Evolutionary conservation across 345 rosid genomes (phyloP).

Genomic region (Hibiscus trionum): DNA sequence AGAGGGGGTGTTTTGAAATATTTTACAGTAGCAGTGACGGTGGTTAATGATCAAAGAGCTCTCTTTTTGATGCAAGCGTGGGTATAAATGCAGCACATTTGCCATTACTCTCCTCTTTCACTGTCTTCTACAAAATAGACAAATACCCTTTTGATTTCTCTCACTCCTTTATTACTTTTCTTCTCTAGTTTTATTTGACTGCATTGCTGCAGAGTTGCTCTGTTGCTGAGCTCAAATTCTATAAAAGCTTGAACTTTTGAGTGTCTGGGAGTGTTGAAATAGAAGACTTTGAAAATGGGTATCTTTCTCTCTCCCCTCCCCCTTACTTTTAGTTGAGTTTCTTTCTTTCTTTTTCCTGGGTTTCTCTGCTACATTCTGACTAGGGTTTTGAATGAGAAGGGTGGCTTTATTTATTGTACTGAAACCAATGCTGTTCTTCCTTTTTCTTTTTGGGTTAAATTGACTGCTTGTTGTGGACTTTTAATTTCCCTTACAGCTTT

Average conservation of each 20-base stretch:
- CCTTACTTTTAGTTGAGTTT: slow-evolving; percentile 24
- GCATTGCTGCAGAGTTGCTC: slow-evolving; percentile 24
- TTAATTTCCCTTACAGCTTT: slow-evolving; percentile 20
- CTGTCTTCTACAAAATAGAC: slow-evolving; percentile 22
- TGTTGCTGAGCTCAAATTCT: slow-evolving; percentile 24
- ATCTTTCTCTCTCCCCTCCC: slow-evolving; percentile 53
- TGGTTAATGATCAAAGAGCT: slow-evolving; percentile 89
- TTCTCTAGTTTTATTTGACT: slow-evolving; percentile 16
- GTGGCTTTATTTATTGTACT: slow-evolving; percentile 38
- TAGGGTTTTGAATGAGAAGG: slow-evolving; percentile 50
- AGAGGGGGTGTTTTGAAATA: neutral
- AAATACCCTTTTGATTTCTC: slow-evolving; percentile 22
- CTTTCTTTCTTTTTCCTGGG: slow-evolving; percentile 25
- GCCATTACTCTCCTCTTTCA: slow-evolving; percentile 23
- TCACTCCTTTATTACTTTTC: neutral
- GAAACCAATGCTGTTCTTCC: slow-evolving; percentile 45
- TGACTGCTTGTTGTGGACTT: slow-evolving; percentile 42
- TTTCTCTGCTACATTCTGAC: slow-evolving; percentile 42
- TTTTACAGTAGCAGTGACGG: slow-evolving; percentile 64
- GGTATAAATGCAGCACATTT: slow-evolving; percentile 74
- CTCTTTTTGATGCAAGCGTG: slow-evolving; percentile 97
- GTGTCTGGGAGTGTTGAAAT: slow-evolving; percentile 16
- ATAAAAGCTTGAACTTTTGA: slow-evolving; percentile 17
- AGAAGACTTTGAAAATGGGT: slow-evolving; percentile 41
- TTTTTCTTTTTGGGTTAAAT: slow-evolving; percentile 18